Base-by-base conservation (phyloP, 257 asterid genomes). In the Plectranthus barbatus region DNA sequence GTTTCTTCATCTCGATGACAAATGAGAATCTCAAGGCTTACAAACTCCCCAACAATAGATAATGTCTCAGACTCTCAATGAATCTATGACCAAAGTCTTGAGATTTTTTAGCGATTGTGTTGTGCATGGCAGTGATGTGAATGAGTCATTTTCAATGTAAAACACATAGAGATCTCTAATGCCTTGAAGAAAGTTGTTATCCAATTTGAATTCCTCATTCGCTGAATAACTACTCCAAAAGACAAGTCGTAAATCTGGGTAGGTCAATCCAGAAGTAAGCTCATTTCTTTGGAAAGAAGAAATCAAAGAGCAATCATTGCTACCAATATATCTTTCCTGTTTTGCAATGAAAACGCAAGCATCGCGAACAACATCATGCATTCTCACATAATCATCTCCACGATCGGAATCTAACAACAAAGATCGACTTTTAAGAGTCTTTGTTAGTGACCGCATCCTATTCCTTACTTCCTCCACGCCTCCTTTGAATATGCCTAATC, bases 291-390 rank as follows among this genome's bases (percentile, higher is more conserved):
- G 1, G n/a, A 0, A 40, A 5, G 23, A 34, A 59, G 71, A 71
- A 8, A 63, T 64, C 76, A 71, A 71, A 21, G 31, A 18, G 39
- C 55, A 36, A 64, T 40, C 55, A 9, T n/a, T 8, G 7, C 15
- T 14, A 5, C 23, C 19, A 26, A 40, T 14, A 3, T 6, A 19
- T 2, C 24, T 13, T 29, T 63, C 60, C 14, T 46, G 17, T 2
- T 46, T 34, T 34, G 56, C 66, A 7, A 56, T 63, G 53, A 36
- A 34, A 6, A 63, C 47, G n/a, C 50, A 70, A 8, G 56, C 50
- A 26, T 71, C 71, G 9, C 62, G 67, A 3, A 47, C 42, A 19
- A 71, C 62, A 39, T 71, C 76, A 48, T 71, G 76, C 67, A 64
- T 64, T 71, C n/a, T 56, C 13, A 71, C 72, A 42, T 26, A 1